Percentiles rank a stretch among this genome's conserved stretches.
phyloP scores from a whole-genome alignment of 2,329 filamentous ascomycete species.

The Diaporthe helianthi region DNA sequence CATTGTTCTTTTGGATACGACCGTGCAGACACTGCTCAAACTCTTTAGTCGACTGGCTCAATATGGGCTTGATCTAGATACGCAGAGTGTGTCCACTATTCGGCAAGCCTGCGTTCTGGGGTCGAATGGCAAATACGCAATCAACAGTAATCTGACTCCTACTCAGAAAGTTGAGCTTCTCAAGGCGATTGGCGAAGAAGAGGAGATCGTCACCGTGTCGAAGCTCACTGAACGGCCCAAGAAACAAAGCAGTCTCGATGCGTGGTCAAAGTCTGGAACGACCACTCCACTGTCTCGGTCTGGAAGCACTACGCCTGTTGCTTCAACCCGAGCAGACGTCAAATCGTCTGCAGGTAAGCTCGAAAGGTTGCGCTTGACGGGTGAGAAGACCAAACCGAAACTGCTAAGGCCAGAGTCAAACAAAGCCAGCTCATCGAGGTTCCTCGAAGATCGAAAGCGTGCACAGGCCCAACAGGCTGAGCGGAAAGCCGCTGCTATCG shows the following conservation, averaged over 20 bases:
- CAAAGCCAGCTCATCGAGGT: slow-evolving; percentile 52
- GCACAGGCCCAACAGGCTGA: slow-evolving; percentile 78
- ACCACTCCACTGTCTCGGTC: slow-evolving; percentile 38
- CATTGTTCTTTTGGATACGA: slow-evolving; percentile 80
- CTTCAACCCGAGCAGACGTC: slow-evolving; percentile 11
- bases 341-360: slow-evolving; percentile 34
- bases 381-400: slow-evolving; percentile 48
- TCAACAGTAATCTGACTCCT: slow-evolving; percentile 80
- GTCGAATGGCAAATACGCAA: slow-evolving; percentile 60
- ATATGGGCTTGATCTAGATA: slow-evolving; percentile 73
- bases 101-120: slow-evolving; percentile 71
- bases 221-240: slow-evolving; percentile 56
- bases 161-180: slow-evolving; percentile 86
- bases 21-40: slow-evolving; percentile 83
- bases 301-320: slow-evolving; percentile 38
- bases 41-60: slow-evolving; percentile 83
- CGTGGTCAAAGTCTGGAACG: slow-evolving; percentile 62
- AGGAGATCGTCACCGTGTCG: slow-evolving; percentile 58
- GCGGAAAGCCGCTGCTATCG: slow-evolving; percentile 75
- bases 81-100: slow-evolving; percentile 66
- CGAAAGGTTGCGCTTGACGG: slow-evolving; percentile 36
- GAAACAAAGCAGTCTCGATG: slow-evolving; percentile 67
- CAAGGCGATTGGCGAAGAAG: slow-evolving; percentile 66
- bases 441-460: slow-evolving; percentile 76
- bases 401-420: slow-evolving; percentile 41